Evolutionary conservation across 768 basidiomycete genomes (phyloP).

Genomic region (Phaeotremella skinneri): DNA sequence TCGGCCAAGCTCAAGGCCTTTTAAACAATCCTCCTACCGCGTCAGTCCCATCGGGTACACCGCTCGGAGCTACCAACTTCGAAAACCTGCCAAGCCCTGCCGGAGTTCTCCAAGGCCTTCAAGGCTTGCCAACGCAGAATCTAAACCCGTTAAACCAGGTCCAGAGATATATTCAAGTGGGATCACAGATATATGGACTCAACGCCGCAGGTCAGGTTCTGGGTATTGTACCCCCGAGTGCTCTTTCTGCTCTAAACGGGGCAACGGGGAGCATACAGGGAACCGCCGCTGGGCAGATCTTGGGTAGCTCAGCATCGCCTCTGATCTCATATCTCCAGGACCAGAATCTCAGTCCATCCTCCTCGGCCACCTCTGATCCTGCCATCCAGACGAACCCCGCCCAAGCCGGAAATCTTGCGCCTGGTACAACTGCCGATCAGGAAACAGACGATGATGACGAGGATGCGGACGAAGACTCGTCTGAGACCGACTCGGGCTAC

Average conservation of each 20-base stretch:
- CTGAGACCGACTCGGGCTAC: not conserved
- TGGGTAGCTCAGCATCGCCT: not conserved
- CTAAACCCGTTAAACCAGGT: not conserved
- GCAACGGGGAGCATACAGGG: not conserved
- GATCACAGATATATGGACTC: conserved; percentile 14
- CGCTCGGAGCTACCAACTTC: no score
- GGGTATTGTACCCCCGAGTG: conserved; percentile 6
- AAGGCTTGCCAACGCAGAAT: not conserved
- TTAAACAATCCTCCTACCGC: no score
- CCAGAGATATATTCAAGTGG: not conserved
- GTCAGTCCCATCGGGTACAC: no score
- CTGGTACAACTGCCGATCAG: not conserved
- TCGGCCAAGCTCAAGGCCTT: no score
- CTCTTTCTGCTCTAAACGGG: conserved; percentile 5
- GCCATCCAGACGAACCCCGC: not conserved
- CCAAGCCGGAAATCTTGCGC: not conserved
- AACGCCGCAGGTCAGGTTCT: conserved; percentile 18
- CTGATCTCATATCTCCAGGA: not conserved
- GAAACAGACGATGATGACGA: not conserved
- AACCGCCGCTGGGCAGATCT: not conserved
- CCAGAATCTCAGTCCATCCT: not conserved
- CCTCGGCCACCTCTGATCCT: not conserved
- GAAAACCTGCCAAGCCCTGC: no score
- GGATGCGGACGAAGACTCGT: conserved; percentile 4
- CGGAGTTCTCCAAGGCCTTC: no score